Conservation (phyloP, 768 basidiomycete genomes). For the Atractiella rhizophila region DNA sequence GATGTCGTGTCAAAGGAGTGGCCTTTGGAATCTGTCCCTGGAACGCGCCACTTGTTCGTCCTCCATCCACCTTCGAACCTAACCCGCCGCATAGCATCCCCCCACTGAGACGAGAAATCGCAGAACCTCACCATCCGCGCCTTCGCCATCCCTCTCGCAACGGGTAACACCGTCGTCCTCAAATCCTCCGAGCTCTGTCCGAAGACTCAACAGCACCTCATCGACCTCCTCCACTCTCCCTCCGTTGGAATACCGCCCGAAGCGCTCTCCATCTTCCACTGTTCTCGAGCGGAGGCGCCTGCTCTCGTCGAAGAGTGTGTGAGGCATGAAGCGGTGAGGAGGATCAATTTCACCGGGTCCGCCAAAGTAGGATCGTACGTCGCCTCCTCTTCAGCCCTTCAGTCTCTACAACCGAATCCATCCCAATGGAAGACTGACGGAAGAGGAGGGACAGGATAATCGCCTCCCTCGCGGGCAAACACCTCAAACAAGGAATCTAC, state of each 20-base stretch:
- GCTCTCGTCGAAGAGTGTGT: constrained; percentile 16
- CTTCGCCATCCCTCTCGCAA: constrained; percentile 22
- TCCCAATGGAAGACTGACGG: too few relatives aligned
- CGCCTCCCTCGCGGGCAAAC: constrained; percentile 20
- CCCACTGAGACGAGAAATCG: too few relatives aligned
- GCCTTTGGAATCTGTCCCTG: too few relatives aligned
- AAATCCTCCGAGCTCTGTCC: constrained; percentile 22
- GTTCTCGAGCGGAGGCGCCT: constrained; percentile 13
- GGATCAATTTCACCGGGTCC: constrained; percentile 14
- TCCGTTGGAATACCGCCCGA: constrained; percentile 24
- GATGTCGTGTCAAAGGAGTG: too few relatives aligned
- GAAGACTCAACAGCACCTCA: constrained; percentile 18
- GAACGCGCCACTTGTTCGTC: too few relatives aligned
- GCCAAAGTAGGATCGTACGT: constrained; percentile 7
- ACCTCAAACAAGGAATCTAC: constrained; percentile 23
- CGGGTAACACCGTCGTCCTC: constrained; percentile 23
- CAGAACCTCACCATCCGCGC: constrained; percentile 18
- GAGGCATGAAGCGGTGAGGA: constrained; percentile 13
- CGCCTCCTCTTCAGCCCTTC: neutral
- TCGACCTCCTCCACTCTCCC: constrained; percentile 21
- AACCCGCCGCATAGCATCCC: too few relatives aligned
- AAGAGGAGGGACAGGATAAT: too few relatives aligned
- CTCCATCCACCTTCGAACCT: too few relatives aligned
- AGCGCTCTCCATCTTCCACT: constrained; percentile 21
- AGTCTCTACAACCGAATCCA: constrained; percentile 24